Evolutionary conservation across 2,329 filamentous ascomycete species (phyloP).

Genomic region (Hymenoscyphus linearis): DNA sequence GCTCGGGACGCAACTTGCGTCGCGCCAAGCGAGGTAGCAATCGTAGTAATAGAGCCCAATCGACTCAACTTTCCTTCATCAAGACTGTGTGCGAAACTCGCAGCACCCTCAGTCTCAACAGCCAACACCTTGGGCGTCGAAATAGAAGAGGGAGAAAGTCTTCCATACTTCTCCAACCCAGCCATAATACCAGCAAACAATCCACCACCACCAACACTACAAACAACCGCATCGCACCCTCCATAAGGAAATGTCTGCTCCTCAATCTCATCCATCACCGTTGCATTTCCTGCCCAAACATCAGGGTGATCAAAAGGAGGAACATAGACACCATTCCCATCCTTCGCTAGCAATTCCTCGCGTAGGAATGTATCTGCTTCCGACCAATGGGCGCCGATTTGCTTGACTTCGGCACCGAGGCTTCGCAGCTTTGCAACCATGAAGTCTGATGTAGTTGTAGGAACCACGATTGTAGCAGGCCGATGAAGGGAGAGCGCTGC

Average conservation of each 20-base stretch:
- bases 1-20: constrained; percentile 60
- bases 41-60: constrained; percentile 65
- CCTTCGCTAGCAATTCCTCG: constrained; percentile 46
- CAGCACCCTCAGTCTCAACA: constrained; percentile 70
- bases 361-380: constrained; percentile 65
- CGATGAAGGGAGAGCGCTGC: constrained; percentile 60
- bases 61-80: constrained; percentile 52
- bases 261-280: constrained; percentile 44
- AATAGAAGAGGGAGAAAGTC: neutral
- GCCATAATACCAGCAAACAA: constrained; percentile 71
- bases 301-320: constrained; percentile 65
- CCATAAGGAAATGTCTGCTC: constrained; percentile 17
- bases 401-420: constrained; percentile 65
- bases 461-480: constrained; percentile 71
- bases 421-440: constrained; percentile 68
- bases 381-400: constrained; percentile 61
- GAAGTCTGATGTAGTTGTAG: constrained; percentile 55
- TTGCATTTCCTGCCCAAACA: constrained; percentile 61
- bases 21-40: constrained; percentile 70
- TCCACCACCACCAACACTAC: constrained; percentile 75
- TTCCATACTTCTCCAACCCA: constrained; percentile 37
- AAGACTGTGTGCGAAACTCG: constrained; percentile 62
- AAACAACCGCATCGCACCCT: constrained; percentile 64
- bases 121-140: constrained; percentile 53
- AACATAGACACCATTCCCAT: constrained; percentile 53